These are phyloP conservation scores for Leccinum boreale DNA, from an alignment of 768 basidiomycete genomes.

Conservation along the genomic window DNA sequence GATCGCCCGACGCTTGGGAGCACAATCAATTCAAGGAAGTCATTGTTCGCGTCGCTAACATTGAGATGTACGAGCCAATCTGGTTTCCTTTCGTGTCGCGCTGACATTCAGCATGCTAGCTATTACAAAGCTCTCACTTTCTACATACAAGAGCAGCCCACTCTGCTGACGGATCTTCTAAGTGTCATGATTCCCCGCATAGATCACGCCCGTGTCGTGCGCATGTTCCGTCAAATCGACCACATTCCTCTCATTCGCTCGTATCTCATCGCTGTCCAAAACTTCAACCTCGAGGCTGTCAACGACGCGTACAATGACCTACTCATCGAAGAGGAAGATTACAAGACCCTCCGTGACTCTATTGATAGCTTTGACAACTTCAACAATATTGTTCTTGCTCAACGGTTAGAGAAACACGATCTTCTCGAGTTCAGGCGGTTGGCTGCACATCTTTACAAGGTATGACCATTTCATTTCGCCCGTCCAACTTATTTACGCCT, in stretches of 20 bases:
- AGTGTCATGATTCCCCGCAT: slow-evolving; percentile 91
- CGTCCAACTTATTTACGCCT: background rate
- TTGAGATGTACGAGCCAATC: slow-evolving; percentile 74
- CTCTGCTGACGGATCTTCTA: slow-evolving; percentile 87
- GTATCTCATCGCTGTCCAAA: slow-evolving; percentile 96
- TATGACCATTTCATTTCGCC: slow-evolving; percentile 24
- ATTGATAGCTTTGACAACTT: slow-evolving; percentile 99
- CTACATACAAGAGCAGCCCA: slow-evolving; percentile 93
- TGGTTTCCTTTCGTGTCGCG: background rate
- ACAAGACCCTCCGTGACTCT: slow-evolving; percentile 94
- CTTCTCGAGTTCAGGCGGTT: slow-evolving; percentile 93
- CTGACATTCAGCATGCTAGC: slow-evolving; percentile 36
- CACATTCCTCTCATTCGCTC: slow-evolving; percentile 94
- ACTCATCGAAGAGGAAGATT: slow-evolving; percentile 99
- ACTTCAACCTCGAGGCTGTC: slow-evolving; percentile 92
- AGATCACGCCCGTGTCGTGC: slow-evolving; percentile 93
- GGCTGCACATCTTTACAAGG: slow-evolving; percentile 96
- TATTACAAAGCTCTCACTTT: slow-evolving; percentile 95
- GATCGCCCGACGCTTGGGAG: slow-evolving; percentile 98
- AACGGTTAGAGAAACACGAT: slow-evolving; percentile 83
- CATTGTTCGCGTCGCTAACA: slow-evolving; percentile 92
- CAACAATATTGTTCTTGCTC: slow-evolving; percentile 84
- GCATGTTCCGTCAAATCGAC: slow-evolving; percentile 92
- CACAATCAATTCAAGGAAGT: slow-evolving; percentile 99
- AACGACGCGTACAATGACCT: slow-evolving; percentile 98